Conservation (phyloP, 495 filamentous ascomycete genomes). For the Viridothelium virens region DNA sequence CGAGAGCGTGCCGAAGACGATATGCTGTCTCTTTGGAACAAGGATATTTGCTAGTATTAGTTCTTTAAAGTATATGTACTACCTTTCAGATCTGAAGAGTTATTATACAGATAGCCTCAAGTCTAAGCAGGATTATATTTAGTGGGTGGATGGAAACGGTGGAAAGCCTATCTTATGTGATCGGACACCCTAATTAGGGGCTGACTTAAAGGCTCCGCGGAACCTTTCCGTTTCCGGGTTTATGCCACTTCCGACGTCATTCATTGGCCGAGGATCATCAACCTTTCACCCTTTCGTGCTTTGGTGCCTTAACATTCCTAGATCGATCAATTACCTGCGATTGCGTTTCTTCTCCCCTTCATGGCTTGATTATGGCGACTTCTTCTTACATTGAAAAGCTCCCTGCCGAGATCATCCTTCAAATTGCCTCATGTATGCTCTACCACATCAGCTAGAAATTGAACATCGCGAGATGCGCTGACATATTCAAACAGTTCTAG, state of each 20-base stretch:
- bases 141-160: too few species aligned
- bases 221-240: neutral
- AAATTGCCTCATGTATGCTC: slow-evolving; percentile 63
- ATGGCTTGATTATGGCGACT: neutral
- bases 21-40: too few species aligned
- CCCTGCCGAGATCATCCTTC: slow-evolving; percentile 69
- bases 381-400: slow-evolving; percentile 48
- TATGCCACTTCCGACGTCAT: neutral
- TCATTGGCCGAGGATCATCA: neutral
- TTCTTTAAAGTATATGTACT: too few species aligned
- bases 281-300: neutral
- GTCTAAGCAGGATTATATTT: too few species aligned
- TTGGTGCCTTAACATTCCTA: neutral
- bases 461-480: neutral
- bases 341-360: neutral
- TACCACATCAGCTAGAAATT: slow-evolving; percentile 10
- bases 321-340: neutral
- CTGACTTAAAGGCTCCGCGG: neutral
- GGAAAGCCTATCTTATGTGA: too few species aligned
- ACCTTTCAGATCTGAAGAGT: too few species aligned
- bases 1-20: too few species aligned
- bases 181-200: too few species aligned
- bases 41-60: too few species aligned
- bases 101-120: too few species aligned
- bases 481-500: slow-evolving; percentile 49